Evolutionary conservation across 2,329 filamentous ascomycete species (phyloP).

Genomic region (Arachnomyces sp.): DNA sequence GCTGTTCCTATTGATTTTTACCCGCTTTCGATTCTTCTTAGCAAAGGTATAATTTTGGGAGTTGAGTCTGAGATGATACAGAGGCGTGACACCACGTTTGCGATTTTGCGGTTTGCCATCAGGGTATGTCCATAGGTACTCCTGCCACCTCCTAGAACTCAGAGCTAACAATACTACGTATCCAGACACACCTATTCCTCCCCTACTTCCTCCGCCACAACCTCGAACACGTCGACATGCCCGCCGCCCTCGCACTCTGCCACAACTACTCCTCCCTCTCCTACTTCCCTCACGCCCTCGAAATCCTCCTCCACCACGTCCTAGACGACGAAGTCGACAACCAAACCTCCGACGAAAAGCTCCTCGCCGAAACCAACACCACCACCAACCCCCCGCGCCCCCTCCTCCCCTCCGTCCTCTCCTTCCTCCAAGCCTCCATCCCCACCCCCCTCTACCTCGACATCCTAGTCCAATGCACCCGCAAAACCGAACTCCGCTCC

Average conservation of each 20-base stretch:
- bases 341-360: constrained; percentile 22
- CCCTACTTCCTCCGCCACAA: constrained; percentile 78
- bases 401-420: constrained; percentile 46
- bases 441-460: constrained; percentile 69
- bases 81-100: constrained; percentile 81
- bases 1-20: constrained; percentile 89
- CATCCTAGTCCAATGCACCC: constrained; percentile 91
- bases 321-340: constrained; percentile 89
- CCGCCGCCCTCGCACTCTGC: constrained; percentile 71
- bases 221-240: constrained; percentile 64
- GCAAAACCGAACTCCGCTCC: constrained; percentile 90
- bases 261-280: constrained; percentile 78
- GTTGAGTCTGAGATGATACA: constrained; percentile 92
- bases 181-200: constrained; percentile 84
- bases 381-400: constrained; percentile 15
- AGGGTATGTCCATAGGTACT: constrained; percentile 53
- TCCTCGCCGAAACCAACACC: constrained; percentile 15
- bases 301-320: constrained; percentile 85
- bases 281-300: constrained; percentile 88
- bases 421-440: constrained; percentile 61
- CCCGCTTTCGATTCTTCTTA: constrained; percentile 76
- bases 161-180: constrained; percentile 1
- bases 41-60: constrained; percentile 81
- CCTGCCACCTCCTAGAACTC: neutral
- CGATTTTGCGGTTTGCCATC: constrained; percentile 79